Evolutionary conservation across 2,329 filamentous ascomycete genomes (phyloP), one percentile per base, ranked within the genome.

Genomic region (Rosellinia necatrix): DNA sequence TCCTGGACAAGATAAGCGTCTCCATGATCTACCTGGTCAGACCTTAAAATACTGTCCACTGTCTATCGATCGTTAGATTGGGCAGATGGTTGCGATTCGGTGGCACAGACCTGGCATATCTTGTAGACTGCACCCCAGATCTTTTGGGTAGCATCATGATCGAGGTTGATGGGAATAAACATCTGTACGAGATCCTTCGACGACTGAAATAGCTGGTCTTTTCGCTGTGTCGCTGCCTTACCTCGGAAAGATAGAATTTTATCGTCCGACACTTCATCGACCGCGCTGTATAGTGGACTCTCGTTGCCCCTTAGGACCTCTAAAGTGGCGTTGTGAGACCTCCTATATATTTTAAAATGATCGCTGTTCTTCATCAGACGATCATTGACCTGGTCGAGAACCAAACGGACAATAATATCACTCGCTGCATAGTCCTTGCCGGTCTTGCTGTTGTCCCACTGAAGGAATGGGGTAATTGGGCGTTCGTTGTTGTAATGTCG

Each of bases 121-220:
- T 6, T 48, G 10, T 22, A 13, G 8, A 48, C 12, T 15, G 41
- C 48, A 17, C 53, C 48, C 48, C 53, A 56, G 12, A 52, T 35
- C 17, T 49, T 48, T 8, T 17, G 37, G 19, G 53, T 57, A 1
- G 21, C 19, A 13, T 52, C 35, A 8, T 52, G 48, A 29, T 48
- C 53, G n/a, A 57, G 52, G 19, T 52, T 49, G 4, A 52, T 29
- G 12, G 53, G 53, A n/a, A 57, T 57, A 25, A 57, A 57, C 37
- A 43, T 48, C 25, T 37, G 30, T 3, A 57, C 6, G 12, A 52
- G 25, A 2, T 22, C 15, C 22, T 38, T 49, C 10, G 22, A 17
- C 4, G 52, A 37, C 3, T 32, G 6, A 15, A 43, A 55, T 12
- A 55, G n/a, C n/a, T 29, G 27, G 12, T 32, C 2, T 10, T 41